These are phyloP conservation scores for Ophioceras dolichostomum DNA, from an alignment of 2,329 filamentous ascomycete genomes.

Conservation along the genomic window DNA sequence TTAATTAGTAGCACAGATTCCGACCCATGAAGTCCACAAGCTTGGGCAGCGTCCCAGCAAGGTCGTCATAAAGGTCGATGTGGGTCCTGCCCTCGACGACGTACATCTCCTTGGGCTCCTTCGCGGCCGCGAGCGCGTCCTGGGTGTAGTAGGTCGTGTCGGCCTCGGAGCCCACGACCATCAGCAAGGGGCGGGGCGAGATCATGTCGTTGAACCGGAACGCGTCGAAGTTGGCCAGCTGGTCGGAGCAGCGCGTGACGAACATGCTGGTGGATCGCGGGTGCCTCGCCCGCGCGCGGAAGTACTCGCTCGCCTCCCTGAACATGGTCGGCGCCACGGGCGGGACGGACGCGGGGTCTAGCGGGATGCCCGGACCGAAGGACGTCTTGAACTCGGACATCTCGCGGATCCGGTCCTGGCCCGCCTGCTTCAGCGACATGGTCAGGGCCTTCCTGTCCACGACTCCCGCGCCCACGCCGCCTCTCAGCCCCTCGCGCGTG, in stretches of 20 bases:
- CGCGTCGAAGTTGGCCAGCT: slow-evolving; percentile 13
- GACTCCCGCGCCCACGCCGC: not conserved
- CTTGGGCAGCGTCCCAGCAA: slow-evolving; percentile 4
- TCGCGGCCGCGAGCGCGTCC: slow-evolving; percentile 4
- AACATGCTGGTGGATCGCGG: slow-evolving; percentile 10
- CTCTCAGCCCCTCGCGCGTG: slow-evolving; percentile 11
- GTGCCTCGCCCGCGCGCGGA: not conserved
- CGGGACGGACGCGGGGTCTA: not conserved
- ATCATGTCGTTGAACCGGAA: slow-evolving; percentile 13
- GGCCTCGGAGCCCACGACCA: slow-evolving; percentile 8
- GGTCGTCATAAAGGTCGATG: slow-evolving; percentile 8
- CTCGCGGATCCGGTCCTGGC: slow-evolving; percentile 1
- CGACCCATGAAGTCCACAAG: slow-evolving; percentile 3
- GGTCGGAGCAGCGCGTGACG: slow-evolving; percentile 9
- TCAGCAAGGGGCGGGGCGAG: slow-evolving; percentile 13
- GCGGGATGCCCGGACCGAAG: not conserved
- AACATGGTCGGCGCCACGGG: not conserved
- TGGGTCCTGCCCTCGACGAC: slow-evolving; percentile 6
- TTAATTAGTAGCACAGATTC: not conserved
- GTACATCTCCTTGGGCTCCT: slow-evolving; percentile 9
- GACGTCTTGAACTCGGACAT: not conserved
- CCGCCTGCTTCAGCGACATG: slow-evolving; percentile 1
- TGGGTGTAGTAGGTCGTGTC: slow-evolving; percentile 5
- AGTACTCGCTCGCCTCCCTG: not conserved
- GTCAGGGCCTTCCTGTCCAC: not conserved